Evolutionary conservation across 345 rosid species (phyloP).

Genomic region (Populus tremula): DNA sequence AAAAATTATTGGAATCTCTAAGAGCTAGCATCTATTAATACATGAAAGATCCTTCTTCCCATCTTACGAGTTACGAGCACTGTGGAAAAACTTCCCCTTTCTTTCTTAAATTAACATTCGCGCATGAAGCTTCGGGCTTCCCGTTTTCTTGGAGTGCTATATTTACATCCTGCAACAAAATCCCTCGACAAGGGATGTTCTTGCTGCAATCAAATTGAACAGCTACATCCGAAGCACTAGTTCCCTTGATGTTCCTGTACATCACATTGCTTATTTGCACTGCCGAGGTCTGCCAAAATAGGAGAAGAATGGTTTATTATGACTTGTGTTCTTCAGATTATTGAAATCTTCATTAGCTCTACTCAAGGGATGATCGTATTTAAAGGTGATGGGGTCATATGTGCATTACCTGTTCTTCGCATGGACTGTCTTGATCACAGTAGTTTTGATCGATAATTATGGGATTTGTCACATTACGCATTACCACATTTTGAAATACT

Average conservation of each 20-base stretch:
- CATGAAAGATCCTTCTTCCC: not conserved
- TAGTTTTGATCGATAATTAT: slow-evolving; percentile 80
- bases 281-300: slow-evolving; percentile 50
- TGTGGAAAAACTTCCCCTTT: slow-evolving; percentile 46
- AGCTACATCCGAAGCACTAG: slow-evolving; percentile 63
- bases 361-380: not conserved
- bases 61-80: slow-evolving; percentile 35
- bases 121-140: slow-evolving; percentile 55
- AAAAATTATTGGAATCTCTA: no score
- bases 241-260: slow-evolving; percentile 71
- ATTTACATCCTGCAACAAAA: slow-evolving; percentile 48
- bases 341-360: not conserved
- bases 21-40: not conserved
- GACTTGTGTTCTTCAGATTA: not conserved
- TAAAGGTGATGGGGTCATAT: no score
- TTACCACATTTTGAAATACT: slow-evolving; percentile 50
- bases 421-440: slow-evolving; percentile 55
- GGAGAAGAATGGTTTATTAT: not conserved
- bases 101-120: slow-evolving; percentile 37
- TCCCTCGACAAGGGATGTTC: slow-evolving; percentile 52
- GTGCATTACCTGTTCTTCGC: slow-evolving; percentile 52
- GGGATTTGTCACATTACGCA: slow-evolving; percentile 75
- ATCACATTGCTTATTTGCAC: slow-evolving; percentile 68
- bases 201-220: slow-evolving; percentile 62
- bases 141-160: slow-evolving; percentile 25